Base-by-base conservation (phyloP, 306 rosid species). In the Sicyos baderoa region DNA sequence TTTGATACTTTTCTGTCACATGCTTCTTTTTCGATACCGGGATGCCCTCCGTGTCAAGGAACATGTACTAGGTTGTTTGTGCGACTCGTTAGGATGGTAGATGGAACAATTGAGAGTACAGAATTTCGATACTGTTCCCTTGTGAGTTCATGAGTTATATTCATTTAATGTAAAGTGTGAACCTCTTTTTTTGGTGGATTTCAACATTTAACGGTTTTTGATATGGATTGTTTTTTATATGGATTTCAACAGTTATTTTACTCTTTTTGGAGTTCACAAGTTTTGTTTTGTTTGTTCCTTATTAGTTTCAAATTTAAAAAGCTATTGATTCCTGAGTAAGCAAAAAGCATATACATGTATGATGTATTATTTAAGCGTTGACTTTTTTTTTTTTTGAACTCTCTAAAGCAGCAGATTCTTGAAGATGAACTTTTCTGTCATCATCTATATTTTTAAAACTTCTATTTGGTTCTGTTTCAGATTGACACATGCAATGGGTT, bases 401-500 rank as follows among this genome's bases (percentile, higher is more conserved):
- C 17, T 17, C 51, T 5, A 68, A 51, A 51, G 9, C 17, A 48
- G 18, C 47, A 21, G 70, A 64, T 64, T 64, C 70, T 64, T 18
- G 17, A 19, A 64, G 40, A 35, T 35, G 44, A 40, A 19, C 53
- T 42, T 64, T 44, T 44, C 23, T 64, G 51, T 22, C 70, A 42
- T 21, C 70, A 21, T 5, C 35, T 22, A 14, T 44, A 47, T 66
- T 47, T 54, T 18, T 66, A 47, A 7, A 62, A 22, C 2, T 40
- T 72, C 22, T 52, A 72, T 14, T 48, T 44, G 60, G 13, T 67
- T 42, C 68, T 72, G 74, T 21, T 55, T 75, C 84, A 94, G 99
- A 94, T 90, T 68, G 85, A 90, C 67, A 81, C 99, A 52, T 94
- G 97, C 85, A 94, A 94, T 78, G 99, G 84, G 7, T 94, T 57